Evolutionary conservation across 2,329 filamentous ascomycete species (phyloP).

Genomic region (Thelonectria blattea): DNA sequence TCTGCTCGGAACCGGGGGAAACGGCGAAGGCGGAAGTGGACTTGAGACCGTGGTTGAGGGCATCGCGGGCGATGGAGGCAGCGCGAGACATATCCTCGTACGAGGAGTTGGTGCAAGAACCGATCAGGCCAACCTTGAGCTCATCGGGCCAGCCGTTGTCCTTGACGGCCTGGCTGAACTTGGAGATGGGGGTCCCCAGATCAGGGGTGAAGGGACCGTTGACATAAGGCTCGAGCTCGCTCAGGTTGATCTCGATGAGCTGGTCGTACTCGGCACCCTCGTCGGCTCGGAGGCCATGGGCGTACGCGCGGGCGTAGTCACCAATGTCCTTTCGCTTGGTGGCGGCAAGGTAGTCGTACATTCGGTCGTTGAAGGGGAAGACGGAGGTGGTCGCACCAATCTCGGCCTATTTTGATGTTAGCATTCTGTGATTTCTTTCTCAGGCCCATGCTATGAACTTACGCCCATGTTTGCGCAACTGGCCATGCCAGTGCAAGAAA

Average conservation of each 20-base stretch:
- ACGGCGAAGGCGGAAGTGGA: conserved; percentile 93
- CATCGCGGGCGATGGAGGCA: conserved; percentile 91
- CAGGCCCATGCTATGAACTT: not conserved
- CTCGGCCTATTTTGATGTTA: conserved; percentile 54
- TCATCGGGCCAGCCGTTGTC: conserved; percentile 89
- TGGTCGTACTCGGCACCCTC: conserved; percentile 91
- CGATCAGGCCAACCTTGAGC: conserved; percentile 92
- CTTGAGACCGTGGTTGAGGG: conserved; percentile 84
- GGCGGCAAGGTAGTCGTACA: conserved; percentile 93
- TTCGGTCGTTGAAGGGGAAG: conserved; percentile 97
- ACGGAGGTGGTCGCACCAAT: conserved; percentile 89
- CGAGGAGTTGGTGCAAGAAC: conserved; percentile 98
- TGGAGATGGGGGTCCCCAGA: conserved; percentile 87
- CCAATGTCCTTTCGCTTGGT: conserved; percentile 92
- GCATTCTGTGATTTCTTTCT: not conserved
- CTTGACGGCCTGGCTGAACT: conserved; percentile 84
- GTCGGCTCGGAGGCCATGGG: conserved; percentile 84
- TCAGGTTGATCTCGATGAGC: conserved; percentile 88
- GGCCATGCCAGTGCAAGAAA: conserved; percentile 86
- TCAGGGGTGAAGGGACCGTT: conserved; percentile 98
- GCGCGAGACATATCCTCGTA: conserved; percentile 98
- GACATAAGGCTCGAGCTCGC: conserved; percentile 89
- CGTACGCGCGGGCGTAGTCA: conserved; percentile 85
- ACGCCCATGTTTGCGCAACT: conserved; percentile 75
- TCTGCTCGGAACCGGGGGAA: conserved; percentile 95